These are phyloP conservation scores for Colletotrichum tabaci DNA, from an alignment of 2,329 filamentous ascomycete species.

Conservation along the genomic window DNA sequence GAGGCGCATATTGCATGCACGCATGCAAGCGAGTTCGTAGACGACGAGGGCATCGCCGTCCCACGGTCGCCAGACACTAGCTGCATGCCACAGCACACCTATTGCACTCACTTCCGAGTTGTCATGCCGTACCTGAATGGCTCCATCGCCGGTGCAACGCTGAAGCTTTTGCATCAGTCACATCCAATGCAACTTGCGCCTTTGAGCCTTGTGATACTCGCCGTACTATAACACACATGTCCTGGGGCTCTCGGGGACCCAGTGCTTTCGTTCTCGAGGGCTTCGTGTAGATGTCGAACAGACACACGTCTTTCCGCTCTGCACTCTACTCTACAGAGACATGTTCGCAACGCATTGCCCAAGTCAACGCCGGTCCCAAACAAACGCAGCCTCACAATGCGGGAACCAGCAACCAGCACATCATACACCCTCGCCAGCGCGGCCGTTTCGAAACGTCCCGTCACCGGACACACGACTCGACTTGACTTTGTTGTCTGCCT, in stretches of 20 bases:
- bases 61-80: slow-evolving; percentile 2
- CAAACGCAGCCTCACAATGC: slow-evolving; percentile 20
- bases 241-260: background rate
- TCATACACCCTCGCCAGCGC: slow-evolving; percentile 9
- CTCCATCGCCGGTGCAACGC: background rate
- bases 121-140: background rate
- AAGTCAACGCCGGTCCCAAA: slow-evolving; percentile 8
- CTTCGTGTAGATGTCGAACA: background rate
- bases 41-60: slow-evolving; percentile 25
- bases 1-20: background rate
- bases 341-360: background rate
- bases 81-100: background rate
- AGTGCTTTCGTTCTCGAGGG: background rate
- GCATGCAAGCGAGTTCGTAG: slow-evolving; percentile 14
- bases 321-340: slow-evolving; percentile 17
- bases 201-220: background rate
- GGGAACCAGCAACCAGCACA: background rate
- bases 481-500: background rate
- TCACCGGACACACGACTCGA: background rate
- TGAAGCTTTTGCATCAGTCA: slow-evolving; percentile 1
- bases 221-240: too few relatives aligned
- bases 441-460: slow-evolving; percentile 37
- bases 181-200: background rate
- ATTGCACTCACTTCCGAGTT: background rate
- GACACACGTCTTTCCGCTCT: background rate